Evolutionary conservation across 495 filamentous ascomycete species (phyloP).

Genomic region (Podospora bellae-mahoneyi): DNA sequence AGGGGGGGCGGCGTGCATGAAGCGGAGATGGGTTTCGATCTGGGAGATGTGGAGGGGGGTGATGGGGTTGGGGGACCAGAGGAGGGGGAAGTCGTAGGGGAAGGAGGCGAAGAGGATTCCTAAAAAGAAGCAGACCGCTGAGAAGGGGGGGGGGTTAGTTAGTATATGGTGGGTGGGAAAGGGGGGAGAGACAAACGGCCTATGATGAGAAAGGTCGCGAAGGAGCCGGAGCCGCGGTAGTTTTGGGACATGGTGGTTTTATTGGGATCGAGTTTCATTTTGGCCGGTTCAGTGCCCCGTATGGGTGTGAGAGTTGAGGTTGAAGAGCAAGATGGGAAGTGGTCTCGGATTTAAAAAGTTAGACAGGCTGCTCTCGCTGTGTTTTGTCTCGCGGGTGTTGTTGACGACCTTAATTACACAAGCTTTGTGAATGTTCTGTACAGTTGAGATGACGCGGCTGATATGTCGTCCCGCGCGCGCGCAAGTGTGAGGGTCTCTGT

Average conservation of each 20-base stretch:
- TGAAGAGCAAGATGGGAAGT: background rate
- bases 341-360: background rate
- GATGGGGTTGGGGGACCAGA: constrained; percentile 73
- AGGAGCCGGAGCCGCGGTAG: constrained; percentile 54
- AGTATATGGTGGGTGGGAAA: constrained; percentile 6
- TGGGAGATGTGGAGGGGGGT: constrained; percentile 66
- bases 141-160: background rate
- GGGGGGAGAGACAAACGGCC: constrained; percentile 60
- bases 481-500: background rate
- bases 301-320: background rate
- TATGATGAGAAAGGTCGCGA: constrained; percentile 94
- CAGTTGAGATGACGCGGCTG: background rate
- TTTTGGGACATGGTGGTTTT: constrained; percentile 48
- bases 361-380: background rate
- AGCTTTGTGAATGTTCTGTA: background rate
- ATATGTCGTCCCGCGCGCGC: background rate
- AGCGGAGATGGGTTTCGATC: constrained; percentile 80
- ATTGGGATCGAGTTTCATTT: constrained; percentile 27
- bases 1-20: constrained; percentile 81
- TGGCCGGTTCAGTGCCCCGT: background rate
- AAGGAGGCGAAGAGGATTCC: constrained; percentile 96
- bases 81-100: constrained; percentile 96
- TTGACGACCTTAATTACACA: background rate
- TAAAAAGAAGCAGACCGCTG: constrained; percentile 93
- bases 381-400: background rate